Evolutionary conservation across 164 flowering plant genomes (phyloP).

Genomic region (Hamamelis virginiana): DNA sequence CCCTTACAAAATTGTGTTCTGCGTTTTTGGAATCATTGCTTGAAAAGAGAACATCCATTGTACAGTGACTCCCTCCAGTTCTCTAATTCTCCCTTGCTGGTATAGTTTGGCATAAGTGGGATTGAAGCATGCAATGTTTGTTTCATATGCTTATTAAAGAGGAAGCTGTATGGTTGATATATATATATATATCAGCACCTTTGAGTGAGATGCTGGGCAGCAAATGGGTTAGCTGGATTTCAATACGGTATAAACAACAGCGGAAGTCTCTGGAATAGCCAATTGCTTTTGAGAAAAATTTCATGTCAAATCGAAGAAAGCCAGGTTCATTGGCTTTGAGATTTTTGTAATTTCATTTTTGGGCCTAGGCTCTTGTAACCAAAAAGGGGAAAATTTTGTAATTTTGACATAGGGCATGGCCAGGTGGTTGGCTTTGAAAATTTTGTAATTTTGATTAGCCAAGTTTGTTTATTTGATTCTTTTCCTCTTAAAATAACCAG

Average conservation of each 20-base stretch:
- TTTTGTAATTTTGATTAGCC: not conserved
- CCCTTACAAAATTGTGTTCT: slow-evolving; percentile 74
- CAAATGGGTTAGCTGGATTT: not conserved
- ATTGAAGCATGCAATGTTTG: not conserved
- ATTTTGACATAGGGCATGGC: too few relatives aligned
- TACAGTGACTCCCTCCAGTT: slow-evolving; percentile 2
- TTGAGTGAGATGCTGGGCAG: too few relatives aligned
- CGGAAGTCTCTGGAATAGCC: not conserved
- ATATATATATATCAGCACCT: too few relatives aligned
- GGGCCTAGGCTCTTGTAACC: too few relatives aligned
- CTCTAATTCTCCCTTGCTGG: not conserved
- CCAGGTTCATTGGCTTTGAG: not conserved
- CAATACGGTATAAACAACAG: not conserved
- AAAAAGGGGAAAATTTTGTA: too few relatives aligned
- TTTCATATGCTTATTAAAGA: too few relatives aligned
- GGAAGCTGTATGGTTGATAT: not conserved
- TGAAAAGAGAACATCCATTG: slow-evolving; percentile 46
- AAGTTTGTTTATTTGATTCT: too few relatives aligned
- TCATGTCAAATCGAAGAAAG: not conserved
- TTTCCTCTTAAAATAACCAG: too few relatives aligned
- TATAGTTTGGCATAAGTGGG: not conserved
- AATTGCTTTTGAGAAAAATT: not conserved
- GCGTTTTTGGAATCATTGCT: slow-evolving; percentile 71
- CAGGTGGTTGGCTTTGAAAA: not conserved
- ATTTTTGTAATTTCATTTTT: not conserved